Percentiles rank a stretch among this genome's conserved stretches.
These are phyloP conservation scores for Neurospora pannonica DNA, from an alignment of 495 filamentous ascomycete species.

Conservation along the genomic window DNA sequence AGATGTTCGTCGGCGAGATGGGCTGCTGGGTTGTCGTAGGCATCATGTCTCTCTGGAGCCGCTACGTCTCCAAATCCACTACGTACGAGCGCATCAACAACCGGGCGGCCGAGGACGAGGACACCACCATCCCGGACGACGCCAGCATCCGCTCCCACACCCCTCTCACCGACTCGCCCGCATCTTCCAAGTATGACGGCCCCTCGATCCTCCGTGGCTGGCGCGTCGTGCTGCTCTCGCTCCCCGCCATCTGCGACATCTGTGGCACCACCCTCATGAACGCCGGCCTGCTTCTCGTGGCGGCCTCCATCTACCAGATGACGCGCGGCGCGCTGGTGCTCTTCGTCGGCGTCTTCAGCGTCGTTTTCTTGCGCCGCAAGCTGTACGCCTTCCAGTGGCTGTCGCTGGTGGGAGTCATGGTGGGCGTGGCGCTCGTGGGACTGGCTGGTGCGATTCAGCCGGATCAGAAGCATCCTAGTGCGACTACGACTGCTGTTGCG, in stretches of 20 bases:
- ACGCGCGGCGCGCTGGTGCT: conserved; percentile 88
- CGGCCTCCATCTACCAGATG: conserved; percentile 97
- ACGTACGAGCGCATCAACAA: conserved; percentile 52
- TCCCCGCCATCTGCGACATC: conserved; percentile 91
- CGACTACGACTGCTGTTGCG: conserved; percentile 10
- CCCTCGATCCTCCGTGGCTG: conserved; percentile 55
- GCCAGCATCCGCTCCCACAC: conserved; percentile 38
- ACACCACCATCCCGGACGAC: conserved; percentile 30
- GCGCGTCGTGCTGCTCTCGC: conserved; percentile 65
- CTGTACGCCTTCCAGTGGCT: conserved; percentile 82
- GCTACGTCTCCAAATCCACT: conserved; percentile 37
- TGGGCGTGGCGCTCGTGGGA: conserved; percentile 83
- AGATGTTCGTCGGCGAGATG: conserved; percentile 92
- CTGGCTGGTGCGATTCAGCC: conserved; percentile 75
- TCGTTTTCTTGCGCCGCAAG: conserved; percentile 72
- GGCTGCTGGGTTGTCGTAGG: conserved; percentile 85
- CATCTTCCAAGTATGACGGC: conserved; percentile 12
- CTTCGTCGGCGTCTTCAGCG: conserved; percentile 92
- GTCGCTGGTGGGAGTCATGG: conserved; percentile 73
- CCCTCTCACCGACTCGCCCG: conserved; percentile 37
- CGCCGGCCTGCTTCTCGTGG: conserved; percentile 84
- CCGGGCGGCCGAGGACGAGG: conserved; percentile 22
- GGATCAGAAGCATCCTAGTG: conserved; percentile 41
- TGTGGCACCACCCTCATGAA: conserved; percentile 95
- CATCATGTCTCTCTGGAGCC: conserved; percentile 50